A percentile compares a stretch with the other conserved stretches of the same genome.
These are phyloP conservation scores for Psilocybe sp. DNA, from an alignment of 768 basidiomycete species.

Conservation along the genomic window DNA sequence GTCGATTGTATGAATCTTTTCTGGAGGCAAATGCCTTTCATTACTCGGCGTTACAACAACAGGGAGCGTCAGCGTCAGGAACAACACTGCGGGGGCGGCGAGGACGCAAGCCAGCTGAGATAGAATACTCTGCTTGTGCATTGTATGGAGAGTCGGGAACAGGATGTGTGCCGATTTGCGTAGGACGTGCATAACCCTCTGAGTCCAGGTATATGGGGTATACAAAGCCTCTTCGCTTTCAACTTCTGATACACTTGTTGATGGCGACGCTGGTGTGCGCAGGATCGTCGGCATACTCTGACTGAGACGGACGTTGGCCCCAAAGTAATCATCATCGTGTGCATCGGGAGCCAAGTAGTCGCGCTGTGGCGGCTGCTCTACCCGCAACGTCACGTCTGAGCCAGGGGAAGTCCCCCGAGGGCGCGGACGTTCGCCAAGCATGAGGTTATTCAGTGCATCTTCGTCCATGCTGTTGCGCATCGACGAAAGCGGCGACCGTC, in stretches of 20 bases:
- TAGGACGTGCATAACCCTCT: conserved; percentile 35
- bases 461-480: conserved; percentile 30
- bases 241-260: conserved; percentile 33
- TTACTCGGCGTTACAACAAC: conserved; percentile 74
- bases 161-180: conserved; percentile 55
- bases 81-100: conserved; percentile 84
- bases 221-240: conserved; percentile 41
- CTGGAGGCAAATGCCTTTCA: conserved; percentile 25
- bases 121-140: conserved; percentile 64
- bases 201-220: conserved; percentile 36
- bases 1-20: conserved; percentile 39
- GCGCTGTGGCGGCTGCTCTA: background rate
- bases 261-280: conserved; percentile 53
- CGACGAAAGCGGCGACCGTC: conserved; percentile 16
- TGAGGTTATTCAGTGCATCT: conserved; percentile 27
- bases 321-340: conserved; percentile 18
- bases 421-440: conserved; percentile 46
- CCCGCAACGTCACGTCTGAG: background rate
- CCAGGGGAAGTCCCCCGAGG: conserved; percentile 12
- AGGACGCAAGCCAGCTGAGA: conserved; percentile 75
- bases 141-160: conserved; percentile 82
- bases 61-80: conserved; percentile 84
- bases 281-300: conserved; percentile 48
- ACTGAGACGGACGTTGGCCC: conserved; percentile 11
- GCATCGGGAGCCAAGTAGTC: background rate